phyloP scores from a whole-genome alignment of 2,329 filamentous ascomycete species.

The Thermoascus crustaceus region DNA sequence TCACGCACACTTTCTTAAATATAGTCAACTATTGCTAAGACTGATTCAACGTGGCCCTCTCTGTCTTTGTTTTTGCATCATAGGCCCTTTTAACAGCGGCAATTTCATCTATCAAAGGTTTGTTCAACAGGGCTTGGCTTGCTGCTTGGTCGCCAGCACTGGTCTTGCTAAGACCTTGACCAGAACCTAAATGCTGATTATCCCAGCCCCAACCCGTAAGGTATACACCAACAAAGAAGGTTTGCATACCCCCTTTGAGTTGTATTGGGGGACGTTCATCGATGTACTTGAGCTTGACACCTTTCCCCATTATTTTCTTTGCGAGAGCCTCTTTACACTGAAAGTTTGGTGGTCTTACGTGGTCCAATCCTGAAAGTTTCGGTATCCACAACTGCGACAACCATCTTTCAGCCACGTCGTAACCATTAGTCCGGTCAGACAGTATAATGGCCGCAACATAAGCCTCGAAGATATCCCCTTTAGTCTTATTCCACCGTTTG shows the following conservation, averaged over 20 bases:
- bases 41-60: no score
- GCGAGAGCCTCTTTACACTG: constrained; percentile 48
- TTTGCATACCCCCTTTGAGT: constrained; percentile 30
- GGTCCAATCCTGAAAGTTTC: constrained; percentile 41
- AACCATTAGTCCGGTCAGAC: constrained; percentile 56
- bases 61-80: constrained; percentile 11
- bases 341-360: constrained; percentile 20
- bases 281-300: constrained; percentile 54
- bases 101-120: constrained; percentile 32
- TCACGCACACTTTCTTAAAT: not conserved
- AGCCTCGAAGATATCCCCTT: constrained; percentile 84
- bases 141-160: constrained; percentile 40
- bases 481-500: constrained; percentile 60
- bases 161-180: constrained; percentile 36
- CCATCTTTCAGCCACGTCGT: constrained; percentile 58
- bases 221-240: constrained; percentile 39
- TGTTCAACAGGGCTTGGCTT: constrained; percentile 31
- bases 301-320: constrained; percentile 47
- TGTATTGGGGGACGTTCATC: constrained; percentile 30
- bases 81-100: constrained; percentile 23
- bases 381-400: constrained; percentile 66
- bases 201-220: constrained; percentile 41
- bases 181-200: constrained; percentile 37
- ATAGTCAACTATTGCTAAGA: not conserved
- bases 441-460: constrained; percentile 75